Evolutionary conservation across 2,329 filamentous ascomycete genomes (phyloP).

Genomic region (Gaeumannomyces tritici): DNA sequence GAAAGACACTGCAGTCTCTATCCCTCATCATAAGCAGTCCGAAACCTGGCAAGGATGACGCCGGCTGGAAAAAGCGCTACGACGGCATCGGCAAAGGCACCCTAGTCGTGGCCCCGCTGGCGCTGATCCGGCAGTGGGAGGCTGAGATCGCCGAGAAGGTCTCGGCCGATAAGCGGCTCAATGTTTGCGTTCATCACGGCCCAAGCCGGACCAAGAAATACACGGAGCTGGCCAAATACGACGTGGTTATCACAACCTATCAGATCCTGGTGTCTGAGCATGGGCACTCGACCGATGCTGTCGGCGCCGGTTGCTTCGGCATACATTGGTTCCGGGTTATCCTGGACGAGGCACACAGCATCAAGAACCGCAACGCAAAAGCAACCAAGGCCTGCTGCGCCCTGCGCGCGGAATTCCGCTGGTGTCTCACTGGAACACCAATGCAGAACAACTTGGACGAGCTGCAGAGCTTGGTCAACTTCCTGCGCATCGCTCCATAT

Average conservation of each 20-base stretch:
- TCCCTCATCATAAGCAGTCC: conserved; percentile 78
- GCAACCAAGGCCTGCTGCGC: conserved; percentile 87
- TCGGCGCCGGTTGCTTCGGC: conserved; percentile 78
- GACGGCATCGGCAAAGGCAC: conserved; percentile 67
- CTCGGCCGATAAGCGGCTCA: conserved; percentile 55
- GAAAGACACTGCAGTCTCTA: conserved; percentile 92
- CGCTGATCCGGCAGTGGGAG: conserved; percentile 96
- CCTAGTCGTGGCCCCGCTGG: conserved; percentile 83
- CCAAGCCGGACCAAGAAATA: conserved; percentile 71
- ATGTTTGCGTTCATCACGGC: conserved; percentile 86
- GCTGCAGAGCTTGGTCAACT: conserved; percentile 85
- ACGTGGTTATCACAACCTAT: conserved; percentile 92
- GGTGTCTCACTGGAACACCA: conserved; percentile 93
- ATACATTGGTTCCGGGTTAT: conserved; percentile 93
- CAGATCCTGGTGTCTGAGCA: conserved; percentile 92
- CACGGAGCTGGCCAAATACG: conserved; percentile 70
- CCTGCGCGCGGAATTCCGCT: conserved; percentile 76
- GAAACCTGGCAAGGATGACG: conserved; percentile 51
- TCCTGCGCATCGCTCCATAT: conserved; percentile 86
- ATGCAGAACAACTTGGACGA: conserved; percentile 99
- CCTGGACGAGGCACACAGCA: conserved; percentile 92
- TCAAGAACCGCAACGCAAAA: conserved; percentile 97
- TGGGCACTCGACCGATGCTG: conserved; percentile 54
- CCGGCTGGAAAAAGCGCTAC: conserved; percentile 59
- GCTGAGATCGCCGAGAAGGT: conserved; percentile 82